Conservation (phyloP, 345 rosid species). For the Salix arbutifolia region DNA sequence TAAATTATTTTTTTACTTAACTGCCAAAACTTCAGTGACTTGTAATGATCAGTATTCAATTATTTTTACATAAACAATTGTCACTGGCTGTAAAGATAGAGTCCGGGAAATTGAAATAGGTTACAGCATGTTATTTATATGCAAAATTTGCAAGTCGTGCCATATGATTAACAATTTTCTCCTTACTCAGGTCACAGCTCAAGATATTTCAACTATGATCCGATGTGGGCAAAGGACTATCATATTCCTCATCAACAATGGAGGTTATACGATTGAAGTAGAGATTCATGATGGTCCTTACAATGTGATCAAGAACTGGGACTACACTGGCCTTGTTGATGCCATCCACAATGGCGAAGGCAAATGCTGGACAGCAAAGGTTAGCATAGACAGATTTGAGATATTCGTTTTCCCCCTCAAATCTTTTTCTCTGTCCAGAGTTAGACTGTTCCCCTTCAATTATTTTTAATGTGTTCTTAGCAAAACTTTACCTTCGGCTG, state of each 20-base stretch:
- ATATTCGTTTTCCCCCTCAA: background rate
- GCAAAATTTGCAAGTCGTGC: background rate
- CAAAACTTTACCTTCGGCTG: background rate
- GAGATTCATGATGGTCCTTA: constrained; percentile 79
- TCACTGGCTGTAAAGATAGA: background rate
- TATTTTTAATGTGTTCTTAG: background rate
- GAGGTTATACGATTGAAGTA: constrained; percentile 73
- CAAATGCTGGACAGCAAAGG: constrained; percentile 75
- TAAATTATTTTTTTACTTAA: no score
- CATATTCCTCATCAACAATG: constrained; percentile 71
- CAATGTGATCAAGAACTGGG: constrained; percentile 77
- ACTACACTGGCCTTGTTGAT: constrained; percentile 54
- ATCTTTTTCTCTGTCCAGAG: background rate
- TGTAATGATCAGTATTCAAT: background rate
- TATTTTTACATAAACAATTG: background rate
- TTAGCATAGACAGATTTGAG: constrained; percentile 14
- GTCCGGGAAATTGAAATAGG: background rate
- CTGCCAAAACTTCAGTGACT: background rate
- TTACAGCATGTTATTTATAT: background rate
- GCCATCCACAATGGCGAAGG: constrained; percentile 78
- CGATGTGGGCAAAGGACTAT: constrained; percentile 49
- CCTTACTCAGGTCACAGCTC: constrained; percentile 57
- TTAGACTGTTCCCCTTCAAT: background rate
- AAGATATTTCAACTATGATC: constrained; percentile 70
- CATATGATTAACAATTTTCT: background rate